Percentiles rank a stretch among this genome's conserved stretches.
These are phyloP conservation scores for Sugiyamaella lignohabitans DNA, from an alignment of 805 yeast species.

Conservation along the genomic window DNA sequence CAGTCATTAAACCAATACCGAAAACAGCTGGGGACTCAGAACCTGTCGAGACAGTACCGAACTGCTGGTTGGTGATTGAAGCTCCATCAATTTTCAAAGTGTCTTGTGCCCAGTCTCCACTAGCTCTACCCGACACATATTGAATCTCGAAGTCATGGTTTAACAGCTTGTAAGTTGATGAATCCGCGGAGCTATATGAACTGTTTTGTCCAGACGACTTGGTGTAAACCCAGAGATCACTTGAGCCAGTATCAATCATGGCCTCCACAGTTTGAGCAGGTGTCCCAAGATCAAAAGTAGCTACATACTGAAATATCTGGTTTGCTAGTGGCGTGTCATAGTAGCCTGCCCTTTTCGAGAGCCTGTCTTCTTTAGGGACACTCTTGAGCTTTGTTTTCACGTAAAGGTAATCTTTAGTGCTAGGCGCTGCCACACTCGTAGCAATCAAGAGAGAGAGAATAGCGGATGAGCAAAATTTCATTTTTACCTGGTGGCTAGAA, in stretches of 20 bases:
- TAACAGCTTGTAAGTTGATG: slow-evolving; percentile 21
- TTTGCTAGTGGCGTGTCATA: slow-evolving; percentile 21
- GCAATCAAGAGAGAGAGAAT: too few relatives aligned
- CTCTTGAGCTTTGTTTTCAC: background rate
- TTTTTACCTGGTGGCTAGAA: too few relatives aligned
- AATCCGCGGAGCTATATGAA: slow-evolving; percentile 14
- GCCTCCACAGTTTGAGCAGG: slow-evolving; percentile 47
- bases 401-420: background rate
- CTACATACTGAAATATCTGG: slow-evolving; percentile 27
- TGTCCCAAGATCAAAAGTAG: slow-evolving; percentile 47
- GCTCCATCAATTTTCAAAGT: slow-evolving; percentile 30
- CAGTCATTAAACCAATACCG: slow-evolving; percentile 18
- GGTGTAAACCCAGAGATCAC: slow-evolving; percentile 56
- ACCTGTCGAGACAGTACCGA: background rate
- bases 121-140: slow-evolving; percentile 35
- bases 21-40: slow-evolving; percentile 21
- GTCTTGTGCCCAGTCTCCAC: slow-evolving; percentile 57
- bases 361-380: background rate
- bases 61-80: background rate
- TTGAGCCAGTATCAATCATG: slow-evolving; percentile 63
- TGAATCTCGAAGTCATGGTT: slow-evolving; percentile 22
- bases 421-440: too few relatives aligned
- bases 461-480: too few relatives aligned
- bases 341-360: background rate
- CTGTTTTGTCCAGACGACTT: slow-evolving; percentile 52